Evolutionary conservation across 2,329 filamentous ascomycete genomes (phyloP).

Genomic region (Dendrostoma leiphaemia): DNA sequence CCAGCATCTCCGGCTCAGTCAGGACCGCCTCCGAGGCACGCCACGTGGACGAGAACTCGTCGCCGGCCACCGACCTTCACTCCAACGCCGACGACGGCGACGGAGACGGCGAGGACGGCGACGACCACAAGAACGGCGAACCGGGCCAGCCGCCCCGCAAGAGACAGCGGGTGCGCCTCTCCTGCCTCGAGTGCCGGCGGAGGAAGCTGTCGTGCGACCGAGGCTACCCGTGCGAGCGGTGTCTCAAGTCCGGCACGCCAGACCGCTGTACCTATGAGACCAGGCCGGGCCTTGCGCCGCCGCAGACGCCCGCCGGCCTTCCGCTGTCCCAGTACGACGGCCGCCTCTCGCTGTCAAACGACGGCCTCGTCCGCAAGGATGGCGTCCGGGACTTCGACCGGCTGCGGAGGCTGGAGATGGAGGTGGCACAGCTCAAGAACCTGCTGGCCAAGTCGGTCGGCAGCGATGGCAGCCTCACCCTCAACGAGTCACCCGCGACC

Average conservation of each 20-base stretch:
- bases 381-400: slow-evolving; percentile 52
- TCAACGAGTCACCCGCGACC: slow-evolving; percentile 23
- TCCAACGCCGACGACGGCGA: slow-evolving; percentile 18
- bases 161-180: slow-evolving; percentile 57
- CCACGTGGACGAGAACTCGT: slow-evolving; percentile 12
- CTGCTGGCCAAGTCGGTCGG: slow-evolving; percentile 43
- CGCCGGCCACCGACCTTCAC: slow-evolving; percentile 13
- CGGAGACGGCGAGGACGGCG: slow-evolving; percentile 24
- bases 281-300: slow-evolving; percentile 35
- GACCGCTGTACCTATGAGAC: slow-evolving; percentile 60
- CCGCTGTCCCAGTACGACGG: slow-evolving; percentile 45
- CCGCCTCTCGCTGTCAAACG: slow-evolving; percentile 41
- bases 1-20: slow-evolving; percentile 11
- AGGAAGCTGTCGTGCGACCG: slow-evolving; percentile 62
- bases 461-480: slow-evolving; percentile 23
- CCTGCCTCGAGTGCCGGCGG: slow-evolving; percentile 59
- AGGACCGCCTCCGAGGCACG: slow-evolving; percentile 11
- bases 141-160: slow-evolving; percentile 46
- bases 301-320: slow-evolving; percentile 46
- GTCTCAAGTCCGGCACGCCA: slow-evolving; percentile 59
- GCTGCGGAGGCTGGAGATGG: slow-evolving; percentile 57
- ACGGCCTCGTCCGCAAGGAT: slow-evolving; percentile 37
- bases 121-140: slow-evolving; percentile 27
- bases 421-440: slow-evolving; percentile 55
- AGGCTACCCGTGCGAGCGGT: slow-evolving; percentile 60